Evolutionary conservation across 768 basidiomycete species (phyloP), one percentile per base, ranked within the genome.

Genomic region (Stropharia rugosoannulata): DNA sequence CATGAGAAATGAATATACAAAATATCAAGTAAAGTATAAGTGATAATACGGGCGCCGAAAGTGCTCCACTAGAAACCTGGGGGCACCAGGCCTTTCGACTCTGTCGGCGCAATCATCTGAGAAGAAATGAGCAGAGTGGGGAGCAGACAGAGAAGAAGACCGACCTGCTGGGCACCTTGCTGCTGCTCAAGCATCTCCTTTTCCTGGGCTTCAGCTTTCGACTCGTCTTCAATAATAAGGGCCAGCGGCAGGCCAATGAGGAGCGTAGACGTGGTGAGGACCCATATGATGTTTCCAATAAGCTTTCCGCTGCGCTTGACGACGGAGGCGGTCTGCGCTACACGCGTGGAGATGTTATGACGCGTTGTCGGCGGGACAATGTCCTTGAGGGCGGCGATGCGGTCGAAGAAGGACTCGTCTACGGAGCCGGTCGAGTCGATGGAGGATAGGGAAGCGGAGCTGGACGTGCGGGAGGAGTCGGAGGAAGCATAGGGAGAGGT

Each of bases 221-320:
- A 89, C 76, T 99, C 97, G 73, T 97, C 96, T 74, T 99, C 97
- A 64, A 98, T 79, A 58, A 86, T 89, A 63, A 98, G 80, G 4
- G 95, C 94, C 59, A 98, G 80, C 35, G 97, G 97, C 38, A 99
- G 79, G 12, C 93, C 97, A 48, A 99, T 89, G 61, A 99, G 84
- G 52, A 99, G 78, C 1, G 95, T 95, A 42, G 89, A 92, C 8
- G 96, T 98, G 52, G 93, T 95, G 67, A 98, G 77, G 59, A 97
- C 81, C 97, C 97, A 99, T 54, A 95, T 90, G 62, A 94, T 73
- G 70, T 90, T 95, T 12, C 97, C 96, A 35, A 86, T 82, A 49
- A 90, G 63, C 73, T 86, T 90, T 46, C 85, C 79, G 6, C 83
- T 78, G 56, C 81, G 83, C 66, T 84, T 89, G 32, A 92, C 51